Evolutionary conservation across 257 asterid genomes (phyloP), one percentile per base, ranked within the genome.

Genomic region (Galeopsis tetrahit): DNA sequence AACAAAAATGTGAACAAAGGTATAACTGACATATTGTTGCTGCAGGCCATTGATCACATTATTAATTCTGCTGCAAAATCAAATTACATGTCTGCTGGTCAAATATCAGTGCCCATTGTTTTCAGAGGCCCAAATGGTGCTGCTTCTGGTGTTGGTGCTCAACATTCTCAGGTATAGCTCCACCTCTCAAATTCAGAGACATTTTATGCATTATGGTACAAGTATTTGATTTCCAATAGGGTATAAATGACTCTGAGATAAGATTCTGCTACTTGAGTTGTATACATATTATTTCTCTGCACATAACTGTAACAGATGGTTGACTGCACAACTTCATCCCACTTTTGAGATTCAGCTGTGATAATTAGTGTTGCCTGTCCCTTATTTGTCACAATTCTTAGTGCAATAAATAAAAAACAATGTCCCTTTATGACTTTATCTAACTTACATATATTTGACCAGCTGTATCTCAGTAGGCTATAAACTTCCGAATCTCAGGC

Each of bases 51-150:
- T 52, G 96, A 90, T 75, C 96, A 88, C 67, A 85, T 90, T 38
- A 90, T 88, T 59, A 88, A 90, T 82, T 90, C 96, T 69, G 96
- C 95, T 68, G 96, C 95, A 56, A 90, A 90, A 76, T 84, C 92
- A 68, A 86, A 85, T 77, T 88, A 90, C 86, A 90, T 88, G 97
- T 88, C 95, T 68, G 83, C 90, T 56, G 93, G 95, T 68, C 94
- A 88, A 78, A 88, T 90, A 72, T 79, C 81, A 14, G 95, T 85
- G 77, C 95, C 96, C 68, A 85, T 90, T 65, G 95, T 88, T 70
- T 88, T 88, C 73, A 85, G 96, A 85, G 96, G 96, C n/a, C 96
- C 95, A 61, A 90, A 90, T 80, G 96, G 96, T 68, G 91, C 93
- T 75, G 96, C 96, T 79, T 91, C 96, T 65, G 96, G 96, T 72